A percentile compares a stretch with the other conserved stretches of the same genome.
These are phyloP conservation scores for Blastobotrys americana DNA, from an alignment of 805 yeast genomes.

Conservation along the genomic window DNA sequence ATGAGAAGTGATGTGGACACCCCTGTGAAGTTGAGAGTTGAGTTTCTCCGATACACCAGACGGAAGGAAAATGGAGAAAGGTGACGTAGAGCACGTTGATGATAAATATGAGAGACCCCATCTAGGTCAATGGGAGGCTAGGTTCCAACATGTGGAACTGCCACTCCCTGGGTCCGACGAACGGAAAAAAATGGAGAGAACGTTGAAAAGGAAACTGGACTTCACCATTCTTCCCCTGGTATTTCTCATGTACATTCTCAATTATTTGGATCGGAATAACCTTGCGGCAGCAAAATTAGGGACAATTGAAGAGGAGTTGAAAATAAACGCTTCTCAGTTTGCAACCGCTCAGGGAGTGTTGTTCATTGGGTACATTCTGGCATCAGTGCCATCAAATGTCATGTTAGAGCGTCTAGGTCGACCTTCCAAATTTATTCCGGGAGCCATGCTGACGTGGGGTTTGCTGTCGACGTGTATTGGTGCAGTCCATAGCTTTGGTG, in stretches of 20 bases:
- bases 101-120: slow-evolving; percentile 6
- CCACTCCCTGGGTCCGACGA: slow-evolving; percentile 34
- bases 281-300: slow-evolving; percentile 32
- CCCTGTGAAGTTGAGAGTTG: too few species aligned
- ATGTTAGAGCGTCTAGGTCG: slow-evolving; percentile 28
- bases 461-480: slow-evolving; percentile 43
- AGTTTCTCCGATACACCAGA: too few species aligned
- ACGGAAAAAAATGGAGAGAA: slow-evolving; percentile 37
- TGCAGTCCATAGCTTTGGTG: slow-evolving; percentile 38
- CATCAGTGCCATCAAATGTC: slow-evolving; percentile 28
- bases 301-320: slow-evolving; percentile 32
- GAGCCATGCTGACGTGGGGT: slow-evolving; percentile 46
- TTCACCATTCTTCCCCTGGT: slow-evolving; percentile 31
- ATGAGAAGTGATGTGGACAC: too few species aligned
- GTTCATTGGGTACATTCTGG: slow-evolving; percentile 35
- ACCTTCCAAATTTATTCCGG: slow-evolving; percentile 44
- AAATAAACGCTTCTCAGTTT: slow-evolving; percentile 34
- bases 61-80: neutral
- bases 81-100: slow-evolving; percentile 2
- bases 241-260: slow-evolving; percentile 28
- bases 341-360: slow-evolving; percentile 38
- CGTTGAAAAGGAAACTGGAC: slow-evolving; percentile 43
- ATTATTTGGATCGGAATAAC: slow-evolving; percentile 33
- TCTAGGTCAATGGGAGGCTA: slow-evolving; percentile 13
- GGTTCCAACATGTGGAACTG: slow-evolving; percentile 19